A percentile compares a stretch with the other conserved stretches of the same genome.
These are phyloP conservation scores for Guyanaporus albipodus DNA, from an alignment of 768 basidiomycete genomes.

Conservation along the genomic window DNA sequence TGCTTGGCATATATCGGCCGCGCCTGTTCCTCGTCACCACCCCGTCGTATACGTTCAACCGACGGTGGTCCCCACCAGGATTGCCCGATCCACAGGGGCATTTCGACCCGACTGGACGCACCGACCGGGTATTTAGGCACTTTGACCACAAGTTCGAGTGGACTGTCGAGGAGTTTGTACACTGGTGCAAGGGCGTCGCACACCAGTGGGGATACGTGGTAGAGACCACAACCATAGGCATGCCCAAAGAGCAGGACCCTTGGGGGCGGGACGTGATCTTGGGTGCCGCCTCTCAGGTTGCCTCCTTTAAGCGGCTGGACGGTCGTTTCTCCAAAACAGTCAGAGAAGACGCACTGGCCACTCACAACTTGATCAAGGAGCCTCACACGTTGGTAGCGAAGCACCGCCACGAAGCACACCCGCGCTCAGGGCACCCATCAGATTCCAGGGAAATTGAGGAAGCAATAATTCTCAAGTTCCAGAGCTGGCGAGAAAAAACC, in stretches of 20 bases:
- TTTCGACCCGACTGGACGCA: conserved; percentile 73
- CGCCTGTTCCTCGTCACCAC: conserved; percentile 74
- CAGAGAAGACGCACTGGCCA: conserved; percentile 21
- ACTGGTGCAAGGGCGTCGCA: conserved; percentile 57
- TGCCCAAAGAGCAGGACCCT: conserved; percentile 54
- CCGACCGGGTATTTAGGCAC: conserved; percentile 73
- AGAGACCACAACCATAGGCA: conserved; percentile 55
- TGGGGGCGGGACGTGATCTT: conserved; percentile 67
- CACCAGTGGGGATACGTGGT: conserved; percentile 71
- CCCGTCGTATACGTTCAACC: conserved; percentile 81
- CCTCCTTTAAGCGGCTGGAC: conserved; percentile 53
- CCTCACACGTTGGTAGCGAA: conserved; percentile 47
- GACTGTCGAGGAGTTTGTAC: conserved; percentile 68
- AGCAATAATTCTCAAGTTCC: conserved; percentile 50
- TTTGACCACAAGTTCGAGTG: conserved; percentile 88
- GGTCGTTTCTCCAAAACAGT: conserved; percentile 28
- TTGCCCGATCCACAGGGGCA: conserved; percentile 45
- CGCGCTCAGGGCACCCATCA: conserved; percentile 40
- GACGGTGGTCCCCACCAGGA: conserved; percentile 60
- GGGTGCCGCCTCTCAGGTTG: conserved; percentile 66
- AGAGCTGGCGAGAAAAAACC: conserved; percentile 45
- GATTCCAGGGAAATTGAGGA: conserved; percentile 46
- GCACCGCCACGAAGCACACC: conserved; percentile 51
- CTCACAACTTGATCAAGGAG: conserved; percentile 8
- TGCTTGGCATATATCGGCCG: conserved; percentile 79